Base-by-base conservation (phyloP, 306 rosid species). In the Quercus aquifolioides region DNA sequence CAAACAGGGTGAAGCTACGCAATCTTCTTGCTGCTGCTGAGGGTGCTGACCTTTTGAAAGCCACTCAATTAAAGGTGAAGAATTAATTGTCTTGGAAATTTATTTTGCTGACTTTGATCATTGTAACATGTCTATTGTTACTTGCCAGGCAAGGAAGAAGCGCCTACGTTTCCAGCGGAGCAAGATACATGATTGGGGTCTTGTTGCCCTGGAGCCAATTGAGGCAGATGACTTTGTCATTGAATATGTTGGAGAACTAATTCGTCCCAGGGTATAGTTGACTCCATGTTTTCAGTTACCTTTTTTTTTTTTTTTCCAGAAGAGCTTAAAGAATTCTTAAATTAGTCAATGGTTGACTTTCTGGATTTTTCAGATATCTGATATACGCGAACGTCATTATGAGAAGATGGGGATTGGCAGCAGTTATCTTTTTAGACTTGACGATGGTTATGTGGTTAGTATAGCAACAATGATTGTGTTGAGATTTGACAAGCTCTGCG, bases 171-270 rank as follows among this genome's bases (percentile, higher is more conserved):
- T 95, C 87, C 99, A 95, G 74, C 89, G 88, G 78, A 95, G 99
- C 89, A 93, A 95, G 88, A 95, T 95, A 78, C 98, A 93, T 79
- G 99, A 95, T 82, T 95, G 99, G 99, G 99, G 99, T 76, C 87
- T 95, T 83, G 91, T 93, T 86, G 98, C 99, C 73, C 79, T 95
- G 75, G 98, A 95, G 88, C 85, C 99, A 75, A 91, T 95, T 72
- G 99, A 95, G 79, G 97, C 97, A 25, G 98, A 95, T 78, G 99
- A 95, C 83, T 93, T 95, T 80, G 99, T 95, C 82, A 90, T 93
- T 78, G 98, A 95, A 85, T 95, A 95, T 74, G 95, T 95, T 70
- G 99, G 98, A 74, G 98, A 95, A 83, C 80, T 95, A 68, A 93
- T 95, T 63, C 98, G 98, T 73, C 93, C 98, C n/a, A 90, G 84